Evolutionary conservation across 2,329 filamentous ascomycete species (phyloP), one percentile per base, ranked within the genome.

Genomic region (Colletotrichum orchidophilum): DNA sequence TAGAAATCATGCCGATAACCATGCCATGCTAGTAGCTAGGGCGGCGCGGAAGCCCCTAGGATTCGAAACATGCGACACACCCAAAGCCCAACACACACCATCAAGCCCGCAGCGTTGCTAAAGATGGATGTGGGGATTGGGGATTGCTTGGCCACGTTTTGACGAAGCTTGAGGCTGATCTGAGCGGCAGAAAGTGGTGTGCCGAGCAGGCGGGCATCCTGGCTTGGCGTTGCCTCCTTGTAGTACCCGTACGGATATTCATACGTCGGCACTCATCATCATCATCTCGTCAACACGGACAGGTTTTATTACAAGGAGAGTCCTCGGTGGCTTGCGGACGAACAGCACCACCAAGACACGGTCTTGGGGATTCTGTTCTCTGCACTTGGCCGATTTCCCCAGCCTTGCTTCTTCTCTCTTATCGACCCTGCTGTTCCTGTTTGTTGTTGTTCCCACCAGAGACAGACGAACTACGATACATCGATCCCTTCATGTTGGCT

Each of bases 121-220:
- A 63, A 71, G 64, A 63, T 71, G 68, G 68, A 59, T 52, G 54
- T 71, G 64, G 53, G 62, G 68, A 71, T 21, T 71, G 64, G 53
- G 62, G 68, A 71, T 21, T 68, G 52, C 68, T 71, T 71, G 68
- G 68, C 64, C 64, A 68, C 42, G 68, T 71, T 71, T 71, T 68
- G 68, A 63, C 53, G 42, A 54, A 59, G 52, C 64, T 59, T 59
- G 69, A 63, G 58, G 64, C 64, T 71, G 69, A 71, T 70, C 69
- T 71, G 69, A 71, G 69, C 58, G 61, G 64, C 46, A 31, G 50
- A 57, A 58, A 29, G 46, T 39, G 53, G 58, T 69, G 68, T 35
- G 18, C 50, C 63, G 67, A n/a, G 52, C 46, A 58, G 64, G 42
- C 52, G 54, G 64, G 64, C 53, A 58, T 63, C 58, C 64, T 63